These are phyloP conservation scores for bread wheat (Triticum aestivum) DNA, from an alignment of 176 grass and related monocot genomes.

Conservation along the genomic window IWGSC_CS_RefSeq_v2.1 NC_057806.1:540992037-540992536, in stretches of 20 bases:
- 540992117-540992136: conserved; percentile 24
- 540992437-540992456: background rate
- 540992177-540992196: background rate
- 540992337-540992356: background rate
- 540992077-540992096: conserved; percentile 1
- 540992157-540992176: background rate
- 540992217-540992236: background rate
- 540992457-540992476: no score
- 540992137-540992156: conserved; percentile 32
- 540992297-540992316: background rate
- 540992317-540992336: background rate
- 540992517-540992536: no score
- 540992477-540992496: no score
- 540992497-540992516: no score
- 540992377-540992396: background rate
- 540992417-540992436: background rate
- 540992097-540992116: conserved; percentile 43
- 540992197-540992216: no score
- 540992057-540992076: background rate
- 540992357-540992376: background rate
- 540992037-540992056: background rate
- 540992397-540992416: background rate
- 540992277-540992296: background rate
- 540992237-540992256: background rate
- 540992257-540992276: background rate